These are phyloP conservation scores for Buxus sempervirens DNA, from an alignment of 164 flowering plant species.

Conservation along the genomic window DNA sequence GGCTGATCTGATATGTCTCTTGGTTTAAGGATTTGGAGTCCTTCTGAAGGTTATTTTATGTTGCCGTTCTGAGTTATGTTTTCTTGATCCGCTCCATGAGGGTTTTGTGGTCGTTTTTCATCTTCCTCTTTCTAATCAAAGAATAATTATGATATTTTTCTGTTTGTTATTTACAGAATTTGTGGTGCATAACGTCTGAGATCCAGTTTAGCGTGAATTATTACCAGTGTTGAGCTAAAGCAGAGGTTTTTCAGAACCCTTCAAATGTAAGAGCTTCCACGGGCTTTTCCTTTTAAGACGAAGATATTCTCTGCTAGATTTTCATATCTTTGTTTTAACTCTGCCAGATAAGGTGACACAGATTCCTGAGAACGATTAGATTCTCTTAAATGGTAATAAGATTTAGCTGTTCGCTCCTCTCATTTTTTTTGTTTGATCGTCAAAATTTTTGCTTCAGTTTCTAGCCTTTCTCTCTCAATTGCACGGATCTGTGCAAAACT, in stretches of 20 bases:
- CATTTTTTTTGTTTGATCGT: background rate
- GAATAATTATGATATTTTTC: background rate
- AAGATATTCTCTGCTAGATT: background rate
- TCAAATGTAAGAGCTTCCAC: slow-evolving; percentile 5
- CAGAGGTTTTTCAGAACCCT: background rate
- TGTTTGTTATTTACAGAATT: background rate
- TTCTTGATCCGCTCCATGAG: background rate
- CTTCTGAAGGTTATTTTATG: background rate
- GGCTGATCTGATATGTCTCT: background rate
- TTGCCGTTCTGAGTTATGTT: background rate
- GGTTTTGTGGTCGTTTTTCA: background rate
- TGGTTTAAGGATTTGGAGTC: background rate
- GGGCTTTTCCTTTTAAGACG: background rate
- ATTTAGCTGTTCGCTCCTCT: too few species aligned
- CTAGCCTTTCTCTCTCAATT: background rate
- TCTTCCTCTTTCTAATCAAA: background rate
- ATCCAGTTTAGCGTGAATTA: background rate
- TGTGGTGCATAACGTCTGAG: slow-evolving; percentile 2
- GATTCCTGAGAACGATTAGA: too few species aligned
- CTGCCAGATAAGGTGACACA: too few species aligned
- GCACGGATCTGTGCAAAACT: slow-evolving; percentile 6
- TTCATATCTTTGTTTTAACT: too few species aligned
- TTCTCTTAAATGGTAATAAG: background rate
- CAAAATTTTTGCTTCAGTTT: background rate
- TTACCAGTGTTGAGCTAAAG: background rate